These are phyloP conservation scores for Colletotrichum eremochloae DNA, from an alignment of 2,329 filamentous ascomycete genomes.

Conservation along the genomic window DNA sequence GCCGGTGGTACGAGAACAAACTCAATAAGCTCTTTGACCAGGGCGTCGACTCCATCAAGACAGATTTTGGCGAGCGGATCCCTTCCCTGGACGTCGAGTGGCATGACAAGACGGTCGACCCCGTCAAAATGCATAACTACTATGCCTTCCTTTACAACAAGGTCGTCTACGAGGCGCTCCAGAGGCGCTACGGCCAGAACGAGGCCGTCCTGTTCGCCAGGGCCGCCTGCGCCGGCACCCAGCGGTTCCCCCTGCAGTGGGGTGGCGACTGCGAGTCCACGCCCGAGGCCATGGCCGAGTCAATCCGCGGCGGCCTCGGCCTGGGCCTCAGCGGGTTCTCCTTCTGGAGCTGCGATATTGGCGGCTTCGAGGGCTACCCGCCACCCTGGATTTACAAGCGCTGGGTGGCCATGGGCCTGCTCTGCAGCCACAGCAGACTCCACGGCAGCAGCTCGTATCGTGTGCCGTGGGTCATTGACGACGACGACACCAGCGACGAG, in stretches of 20 bases:
- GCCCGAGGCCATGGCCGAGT: slow-evolving; percentile 80
- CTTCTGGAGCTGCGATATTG: slow-evolving; percentile 79
- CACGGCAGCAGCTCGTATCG: slow-evolving; percentile 79
- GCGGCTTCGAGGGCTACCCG: slow-evolving; percentile 78
- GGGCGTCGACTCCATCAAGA: slow-evolving; percentile 81
- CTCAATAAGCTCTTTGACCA: slow-evolving; percentile 75
- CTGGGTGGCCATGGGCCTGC: slow-evolving; percentile 81
- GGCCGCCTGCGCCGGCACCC: slow-evolving; percentile 75
- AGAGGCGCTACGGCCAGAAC: slow-evolving; percentile 62
- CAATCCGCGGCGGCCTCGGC: slow-evolving; percentile 73
- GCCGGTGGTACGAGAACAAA: slow-evolving; percentile 73
- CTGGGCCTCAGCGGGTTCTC: slow-evolving; percentile 75
- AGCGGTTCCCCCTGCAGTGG: slow-evolving; percentile 79
- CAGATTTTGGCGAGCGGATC: slow-evolving; percentile 81
- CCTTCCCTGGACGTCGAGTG: slow-evolving; percentile 75
- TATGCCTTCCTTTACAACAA: slow-evolving; percentile 82
- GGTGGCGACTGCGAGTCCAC: slow-evolving; percentile 83
- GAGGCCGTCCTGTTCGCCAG: slow-evolving; percentile 77
- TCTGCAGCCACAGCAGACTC: slow-evolving; percentile 78
- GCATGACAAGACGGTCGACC: slow-evolving; percentile 70
- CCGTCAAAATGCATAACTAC: slow-evolving; percentile 80
- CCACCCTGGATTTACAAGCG: slow-evolving; percentile 80
- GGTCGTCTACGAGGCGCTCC: slow-evolving; percentile 75
- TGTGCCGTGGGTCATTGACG: slow-evolving; percentile 80
- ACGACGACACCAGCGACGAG: slow-evolving; percentile 69